Percentiles rank a stretch among this genome's conserved stretches.
Conservation (phyloP, 108 stramenopile species). For the Stephanodiscus triporus region DNA sequence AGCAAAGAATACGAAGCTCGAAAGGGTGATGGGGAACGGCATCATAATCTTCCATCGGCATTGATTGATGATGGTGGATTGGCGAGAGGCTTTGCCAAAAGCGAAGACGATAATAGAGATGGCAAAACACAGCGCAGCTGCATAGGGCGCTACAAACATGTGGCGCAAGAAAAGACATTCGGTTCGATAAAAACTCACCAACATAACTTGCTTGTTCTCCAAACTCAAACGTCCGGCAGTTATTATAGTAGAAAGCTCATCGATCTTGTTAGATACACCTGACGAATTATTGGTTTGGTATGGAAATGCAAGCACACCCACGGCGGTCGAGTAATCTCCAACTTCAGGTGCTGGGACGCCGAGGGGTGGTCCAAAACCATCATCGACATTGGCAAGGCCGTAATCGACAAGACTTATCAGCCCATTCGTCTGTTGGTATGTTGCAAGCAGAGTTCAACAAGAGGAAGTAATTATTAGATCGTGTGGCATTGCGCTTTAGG, state of each 20-base stretch:
- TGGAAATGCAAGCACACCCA: conserved; percentile 27
- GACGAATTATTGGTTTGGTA: not conserved
- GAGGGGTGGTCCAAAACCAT: conserved; percentile 31
- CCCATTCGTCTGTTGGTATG: conserved; percentile 26
- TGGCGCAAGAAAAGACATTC: not conserved
- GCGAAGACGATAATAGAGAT: too few species aligned
- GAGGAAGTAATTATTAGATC: not conserved
- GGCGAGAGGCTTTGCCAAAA: too few species aligned
- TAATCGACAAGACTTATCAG: conserved; percentile 40
- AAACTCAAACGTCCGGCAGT: conserved; percentile 60
- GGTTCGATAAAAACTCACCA: conserved; percentile 1
- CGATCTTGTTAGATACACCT: conserved; percentile 35
- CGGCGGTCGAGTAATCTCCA: conserved; percentile 37
- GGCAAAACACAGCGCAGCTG: too few species aligned
- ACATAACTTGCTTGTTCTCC: conserved; percentile 19
- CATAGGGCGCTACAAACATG: too few species aligned
- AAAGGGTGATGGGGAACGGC: too few species aligned
- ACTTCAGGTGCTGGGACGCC: not conserved
- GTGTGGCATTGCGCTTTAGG: not conserved
- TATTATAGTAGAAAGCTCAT: conserved; percentile 62
- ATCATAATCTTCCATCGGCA: too few species aligned
- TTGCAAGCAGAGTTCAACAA: too few species aligned
- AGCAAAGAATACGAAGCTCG: too few species aligned
- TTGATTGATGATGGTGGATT: too few species aligned
- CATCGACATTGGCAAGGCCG: conserved; percentile 37